These are phyloP conservation scores for Piedraia hortae DNA, from an alignment of 2,329 filamentous ascomycete species.

Conservation along the genomic window DNA sequence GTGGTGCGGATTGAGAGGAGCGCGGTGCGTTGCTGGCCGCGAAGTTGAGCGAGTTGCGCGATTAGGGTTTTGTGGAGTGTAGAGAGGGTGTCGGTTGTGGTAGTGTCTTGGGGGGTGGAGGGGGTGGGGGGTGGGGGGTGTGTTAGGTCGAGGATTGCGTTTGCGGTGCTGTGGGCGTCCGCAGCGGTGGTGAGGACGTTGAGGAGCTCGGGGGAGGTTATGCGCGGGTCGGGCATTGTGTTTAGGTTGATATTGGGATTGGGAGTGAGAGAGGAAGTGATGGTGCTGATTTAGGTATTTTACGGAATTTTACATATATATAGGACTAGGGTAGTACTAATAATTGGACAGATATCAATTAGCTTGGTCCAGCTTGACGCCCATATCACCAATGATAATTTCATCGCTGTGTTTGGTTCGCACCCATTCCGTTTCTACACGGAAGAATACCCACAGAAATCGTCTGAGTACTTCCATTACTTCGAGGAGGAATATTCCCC, in stretches of 20 bases:
- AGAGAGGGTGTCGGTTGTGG: conserved; percentile 30
- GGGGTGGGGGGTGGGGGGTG: conserved; percentile 11
- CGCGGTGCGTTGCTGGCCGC: conserved; percentile 58
- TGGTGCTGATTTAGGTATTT: no score
- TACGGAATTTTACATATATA: no score
- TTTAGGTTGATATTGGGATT: no score
- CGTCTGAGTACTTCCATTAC: conserved; percentile 62
- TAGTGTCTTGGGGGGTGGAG: conserved; percentile 17
- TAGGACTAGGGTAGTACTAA: no score
- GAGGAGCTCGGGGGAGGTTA: conserved; percentile 36
- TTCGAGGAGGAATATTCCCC: conserved; percentile 68
- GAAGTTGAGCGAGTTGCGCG: conserved; percentile 51
- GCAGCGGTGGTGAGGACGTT: conserved; percentile 45
- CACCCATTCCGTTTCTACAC: conserved; percentile 78
- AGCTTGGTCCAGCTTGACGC: conserved; percentile 3
- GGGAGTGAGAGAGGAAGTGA: no score
- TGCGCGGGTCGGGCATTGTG: conserved; percentile 10
- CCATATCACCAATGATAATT: conserved; percentile 2
- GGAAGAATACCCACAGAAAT: conserved; percentile 94
- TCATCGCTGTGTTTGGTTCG: conserved; percentile 2
- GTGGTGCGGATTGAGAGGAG: conserved; percentile 60
- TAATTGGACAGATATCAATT: background rate
- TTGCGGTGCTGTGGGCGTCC: conserved; percentile 43
- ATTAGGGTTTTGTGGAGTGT: conserved; percentile 57
- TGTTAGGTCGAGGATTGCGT: conserved; percentile 25